These are phyloP conservation scores for Boletellus deceptivus DNA, from an alignment of 1,284 basidiomycete genomes.

Conservation along the genomic window DNA sequence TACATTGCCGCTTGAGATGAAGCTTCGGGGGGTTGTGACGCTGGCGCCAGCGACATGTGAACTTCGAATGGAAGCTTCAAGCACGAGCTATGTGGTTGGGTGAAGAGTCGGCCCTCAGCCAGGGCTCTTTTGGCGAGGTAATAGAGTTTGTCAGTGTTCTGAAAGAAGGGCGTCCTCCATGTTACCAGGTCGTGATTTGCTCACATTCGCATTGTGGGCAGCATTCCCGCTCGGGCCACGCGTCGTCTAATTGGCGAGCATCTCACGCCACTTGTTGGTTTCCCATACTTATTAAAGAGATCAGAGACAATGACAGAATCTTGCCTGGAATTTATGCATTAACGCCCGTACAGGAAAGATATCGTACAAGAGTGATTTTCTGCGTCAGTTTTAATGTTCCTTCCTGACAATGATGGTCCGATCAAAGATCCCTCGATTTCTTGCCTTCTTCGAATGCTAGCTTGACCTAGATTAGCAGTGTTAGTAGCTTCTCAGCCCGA, in stretches of 20 bases:
- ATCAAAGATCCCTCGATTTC: constrained; percentile 12
- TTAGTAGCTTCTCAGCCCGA: not conserved
- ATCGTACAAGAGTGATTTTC: not conserved
- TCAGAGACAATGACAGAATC: not conserved
- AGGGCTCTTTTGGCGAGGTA: too few relatives aligned
- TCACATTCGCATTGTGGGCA: too few relatives aligned
- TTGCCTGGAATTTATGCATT: too few relatives aligned
- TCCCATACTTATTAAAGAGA: not conserved
- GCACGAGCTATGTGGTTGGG: too few relatives aligned
- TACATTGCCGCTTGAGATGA: not conserved
- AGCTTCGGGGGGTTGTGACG: not conserved
- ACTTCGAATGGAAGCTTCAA: not conserved
- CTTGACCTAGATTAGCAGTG: constrained; percentile 23
- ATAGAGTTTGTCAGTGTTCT: too few relatives aligned
- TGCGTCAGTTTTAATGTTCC: not conserved
- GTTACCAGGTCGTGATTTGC: too few relatives aligned
- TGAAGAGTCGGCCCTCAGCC: too few relatives aligned
- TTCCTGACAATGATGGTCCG: not conserved
- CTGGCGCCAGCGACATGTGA: not conserved
- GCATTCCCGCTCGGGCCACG: too few relatives aligned
- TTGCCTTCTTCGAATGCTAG: constrained; percentile 27
- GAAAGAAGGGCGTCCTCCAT: too few relatives aligned
- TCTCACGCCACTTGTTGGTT: too few relatives aligned
- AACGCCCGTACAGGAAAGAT: not conserved
- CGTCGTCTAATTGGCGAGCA: not conserved